phyloP scores from a whole-genome alignment of 2,329 filamentous ascomycete species.

The Cladophialophora psammophila region DNA sequence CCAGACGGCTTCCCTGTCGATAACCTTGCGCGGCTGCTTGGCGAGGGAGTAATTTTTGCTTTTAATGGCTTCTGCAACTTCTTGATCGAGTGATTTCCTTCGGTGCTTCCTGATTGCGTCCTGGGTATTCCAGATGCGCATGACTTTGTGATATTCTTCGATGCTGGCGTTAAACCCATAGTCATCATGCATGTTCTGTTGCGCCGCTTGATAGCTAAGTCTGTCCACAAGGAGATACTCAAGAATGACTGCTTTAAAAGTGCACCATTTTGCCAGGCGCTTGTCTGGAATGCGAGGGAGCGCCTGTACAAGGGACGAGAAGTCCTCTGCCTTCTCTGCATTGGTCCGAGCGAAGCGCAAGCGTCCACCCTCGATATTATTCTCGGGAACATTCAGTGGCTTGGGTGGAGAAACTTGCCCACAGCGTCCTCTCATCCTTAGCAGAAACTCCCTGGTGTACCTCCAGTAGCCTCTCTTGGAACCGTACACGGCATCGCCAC shows the following conservation, averaged over 20 bases:
- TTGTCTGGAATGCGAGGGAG: constrained; percentile 14
- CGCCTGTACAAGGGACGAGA: constrained; percentile 1
- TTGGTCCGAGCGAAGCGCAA: constrained; percentile 29
- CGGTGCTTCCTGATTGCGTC: constrained; percentile 11
- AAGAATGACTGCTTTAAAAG: constrained; percentile 22
- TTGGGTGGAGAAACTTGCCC: neutral
- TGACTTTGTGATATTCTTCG: constrained; percentile 23
- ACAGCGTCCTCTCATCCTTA: constrained; percentile 25
- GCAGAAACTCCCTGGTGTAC: constrained; percentile 34
- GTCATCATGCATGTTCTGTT: constrained; percentile 20
- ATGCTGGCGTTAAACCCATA: constrained; percentile 27
- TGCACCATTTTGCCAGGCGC: constrained; percentile 23
- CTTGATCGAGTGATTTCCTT: constrained; percentile 14
- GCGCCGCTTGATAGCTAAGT: constrained; percentile 16
- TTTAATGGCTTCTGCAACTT: neutral
- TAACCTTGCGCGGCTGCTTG: neutral
- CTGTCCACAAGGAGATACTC: constrained; percentile 26
- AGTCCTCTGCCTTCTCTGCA: constrained; percentile 23
- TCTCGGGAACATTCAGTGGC: neutral
- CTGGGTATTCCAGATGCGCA: constrained; percentile 26
- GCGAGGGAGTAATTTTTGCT: neutral
- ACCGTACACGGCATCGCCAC: constrained; percentile 35
- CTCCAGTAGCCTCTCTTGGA: constrained; percentile 41
- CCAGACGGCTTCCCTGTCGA: neutral
- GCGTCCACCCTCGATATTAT: constrained; percentile 3